Conservation (phyloP, 192 early-diverging fungal genomes). For the Helicostylum pulchrum region DNA sequence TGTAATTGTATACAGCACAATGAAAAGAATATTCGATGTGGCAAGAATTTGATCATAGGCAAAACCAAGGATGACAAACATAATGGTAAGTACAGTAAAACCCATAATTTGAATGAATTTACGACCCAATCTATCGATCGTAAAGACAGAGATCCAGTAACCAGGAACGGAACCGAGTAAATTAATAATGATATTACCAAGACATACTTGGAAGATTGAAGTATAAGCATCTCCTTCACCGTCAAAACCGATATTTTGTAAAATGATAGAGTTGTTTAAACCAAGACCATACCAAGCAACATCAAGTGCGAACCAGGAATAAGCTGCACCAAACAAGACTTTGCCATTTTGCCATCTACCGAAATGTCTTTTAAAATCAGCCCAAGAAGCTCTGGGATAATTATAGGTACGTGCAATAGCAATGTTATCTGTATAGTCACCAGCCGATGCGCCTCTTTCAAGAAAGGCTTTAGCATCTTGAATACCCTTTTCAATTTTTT, state of each 20-base stretch:
- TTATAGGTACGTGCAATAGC: slow-evolving; percentile 25
- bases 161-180: slow-evolving; percentile 86
- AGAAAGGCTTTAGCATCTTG: slow-evolving; percentile 44
- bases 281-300: slow-evolving; percentile 83
- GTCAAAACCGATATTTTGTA: slow-evolving; percentile 68
- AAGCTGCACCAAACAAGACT: slow-evolving; percentile 71
- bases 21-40: slow-evolving; percentile 54
- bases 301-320: slow-evolving; percentile 77
- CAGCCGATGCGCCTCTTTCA: slow-evolving; percentile 39
- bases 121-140: slow-evolving; percentile 86
- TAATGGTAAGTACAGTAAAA: slow-evolving; percentile 71
- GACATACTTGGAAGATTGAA: slow-evolving; percentile 64
- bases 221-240: slow-evolving; percentile 43
- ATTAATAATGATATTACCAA: slow-evolving; percentile 92
- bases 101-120: slow-evolving; percentile 93
- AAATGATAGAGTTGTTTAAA: slow-evolving; percentile 74
- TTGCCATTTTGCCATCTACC: slow-evolving; percentile 77
- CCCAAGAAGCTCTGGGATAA: slow-evolving; percentile 39
- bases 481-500: slow-evolving; percentile 66
- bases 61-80: slow-evolving; percentile 74
- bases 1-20: slow-evolving; percentile 62
- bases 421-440: slow-evolving; percentile 42
- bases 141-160: slow-evolving; percentile 92
- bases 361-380: slow-evolving; percentile 68
- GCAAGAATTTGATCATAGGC: slow-evolving; percentile 64